Conservation (phyloP, 2,329 filamentous ascomycete genomes). For the Beauveria australis region DNA sequence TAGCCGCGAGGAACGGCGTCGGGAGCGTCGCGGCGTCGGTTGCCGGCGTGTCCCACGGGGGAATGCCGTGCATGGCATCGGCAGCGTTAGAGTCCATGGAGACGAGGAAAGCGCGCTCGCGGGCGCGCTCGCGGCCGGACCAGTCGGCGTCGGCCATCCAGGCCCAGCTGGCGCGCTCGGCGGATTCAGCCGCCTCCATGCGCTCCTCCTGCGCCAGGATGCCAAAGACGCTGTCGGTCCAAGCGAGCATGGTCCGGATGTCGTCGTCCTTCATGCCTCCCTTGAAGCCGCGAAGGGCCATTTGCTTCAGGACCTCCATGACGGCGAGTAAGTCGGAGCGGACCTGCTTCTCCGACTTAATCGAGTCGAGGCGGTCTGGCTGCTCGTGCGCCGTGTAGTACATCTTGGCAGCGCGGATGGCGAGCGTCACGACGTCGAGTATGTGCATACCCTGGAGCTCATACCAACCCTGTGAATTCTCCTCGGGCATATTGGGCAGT, state of each 20-base stretch:
- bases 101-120: constrained; percentile 73
- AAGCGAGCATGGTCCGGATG: constrained; percentile 62
- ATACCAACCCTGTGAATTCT: constrained; percentile 59
- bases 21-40: constrained; percentile 38
- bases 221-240: constrained; percentile 70
- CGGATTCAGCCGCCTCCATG: constrained; percentile 63
- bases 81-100: constrained; percentile 57
- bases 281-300: constrained; percentile 79
- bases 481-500: constrained; percentile 33
- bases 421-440: constrained; percentile 84
- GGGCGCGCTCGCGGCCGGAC: constrained; percentile 63
- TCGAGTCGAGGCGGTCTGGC: constrained; percentile 73
- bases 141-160: constrained; percentile 77
- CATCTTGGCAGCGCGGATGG: constrained; percentile 90
- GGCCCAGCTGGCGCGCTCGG: constrained; percentile 64
- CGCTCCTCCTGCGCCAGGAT: constrained; percentile 72
- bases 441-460: constrained; percentile 89
- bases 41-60: constrained; percentile 52
- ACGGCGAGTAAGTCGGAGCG: constrained; percentile 76
- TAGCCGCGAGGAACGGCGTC: constrained; percentile 62
- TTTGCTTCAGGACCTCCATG: constrained; percentile 84
- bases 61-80: constrained; percentile 38
- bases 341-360: constrained; percentile 80
- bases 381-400: constrained; percentile 93
- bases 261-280: constrained; percentile 76